Percentiles rank a stretch among this genome's conserved stretches.
Evolutionary conservation across 75 land plant genomes (phyloP).

Genomic region (Ceratopteris richardii): DNA sequence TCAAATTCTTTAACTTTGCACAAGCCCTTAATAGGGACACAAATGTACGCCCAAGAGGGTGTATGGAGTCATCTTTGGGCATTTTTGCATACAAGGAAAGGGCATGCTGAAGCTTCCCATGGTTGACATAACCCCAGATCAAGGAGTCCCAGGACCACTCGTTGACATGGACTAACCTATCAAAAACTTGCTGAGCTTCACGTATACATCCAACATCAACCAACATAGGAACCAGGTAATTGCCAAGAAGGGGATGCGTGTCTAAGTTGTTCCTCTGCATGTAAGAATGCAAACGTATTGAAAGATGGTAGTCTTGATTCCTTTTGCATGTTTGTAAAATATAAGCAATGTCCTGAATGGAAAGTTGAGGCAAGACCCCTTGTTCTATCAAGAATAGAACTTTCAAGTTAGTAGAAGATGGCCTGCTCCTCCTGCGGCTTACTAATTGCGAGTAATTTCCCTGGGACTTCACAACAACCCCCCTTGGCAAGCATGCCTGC

Average conservation of each 20-base stretch:
- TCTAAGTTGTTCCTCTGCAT: not conserved
- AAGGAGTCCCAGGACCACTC: constrained; percentile 7
- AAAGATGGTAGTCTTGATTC: not conserved
- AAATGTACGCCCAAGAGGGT: not conserved
- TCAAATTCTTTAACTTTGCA: not conserved
- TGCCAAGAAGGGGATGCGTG: not conserved
- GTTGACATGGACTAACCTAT: not conserved
- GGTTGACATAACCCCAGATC: not conserved
- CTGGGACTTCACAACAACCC: no score
- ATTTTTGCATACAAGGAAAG: constrained; percentile 1
- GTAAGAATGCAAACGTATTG: not conserved
- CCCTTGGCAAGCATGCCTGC: no score
- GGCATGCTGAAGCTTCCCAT: not conserved
- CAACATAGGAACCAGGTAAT: constrained; percentile 6
- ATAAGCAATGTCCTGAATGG: not conserved
- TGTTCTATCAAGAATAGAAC: no score
- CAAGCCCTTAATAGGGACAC: not conserved
- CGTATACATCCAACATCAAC: not conserved
- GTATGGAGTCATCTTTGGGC: not conserved
- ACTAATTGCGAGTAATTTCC: no score
- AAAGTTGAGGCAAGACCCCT: not conserved
- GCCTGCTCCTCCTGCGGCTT: no score
- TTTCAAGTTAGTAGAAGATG: no score
- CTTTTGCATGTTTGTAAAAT: not conserved
- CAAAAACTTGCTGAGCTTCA: constrained; percentile 3